These are phyloP conservation scores for Paramecium biaurelia DNA, from an alignment of 73 alveolate genomes.

Conservation along the genomic window DNA sequence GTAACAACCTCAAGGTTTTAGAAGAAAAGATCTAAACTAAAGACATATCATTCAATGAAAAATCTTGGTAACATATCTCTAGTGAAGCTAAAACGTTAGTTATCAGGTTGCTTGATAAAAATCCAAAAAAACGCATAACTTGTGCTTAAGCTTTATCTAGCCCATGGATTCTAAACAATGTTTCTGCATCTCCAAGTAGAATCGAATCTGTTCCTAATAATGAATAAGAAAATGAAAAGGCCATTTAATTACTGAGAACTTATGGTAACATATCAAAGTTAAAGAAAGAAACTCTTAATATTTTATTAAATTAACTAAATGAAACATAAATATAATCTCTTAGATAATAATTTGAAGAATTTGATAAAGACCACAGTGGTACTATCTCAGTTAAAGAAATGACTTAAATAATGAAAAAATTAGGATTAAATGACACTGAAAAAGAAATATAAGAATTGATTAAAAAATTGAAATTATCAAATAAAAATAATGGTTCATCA, in stretches of 20 bases:
- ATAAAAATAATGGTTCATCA: background rate
- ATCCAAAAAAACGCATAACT: slow-evolving; percentile 86
- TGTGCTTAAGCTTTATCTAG: slow-evolving; percentile 90
- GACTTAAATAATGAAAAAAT: background rate
- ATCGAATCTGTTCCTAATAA: background rate
- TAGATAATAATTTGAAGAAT: slow-evolving; percentile 8
- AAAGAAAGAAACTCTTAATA: slow-evolving; percentile 25
- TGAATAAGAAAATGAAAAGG: slow-evolving; percentile 19
- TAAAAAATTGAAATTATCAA: background rate
- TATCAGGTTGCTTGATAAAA: slow-evolving; percentile 48
- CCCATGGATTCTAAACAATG: slow-evolving; percentile 70
- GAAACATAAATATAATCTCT: slow-evolving; percentile 64
- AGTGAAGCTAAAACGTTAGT: slow-evolving; percentile 33
- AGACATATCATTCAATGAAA: background rate
- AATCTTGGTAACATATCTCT: slow-evolving; percentile 38
- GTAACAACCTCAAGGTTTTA: background rate
- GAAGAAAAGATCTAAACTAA: slow-evolving; percentile 25
- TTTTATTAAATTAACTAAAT: background rate
- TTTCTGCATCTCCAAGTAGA: background rate
- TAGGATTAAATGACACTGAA: slow-evolving; percentile 1
- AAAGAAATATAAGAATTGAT: slow-evolving; percentile 18
- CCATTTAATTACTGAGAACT: background rate
- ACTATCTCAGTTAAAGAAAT: slow-evolving; percentile 28
- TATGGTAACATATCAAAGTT: background rate
- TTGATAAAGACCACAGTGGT: slow-evolving; percentile 54